Percentiles rank a stretch among this genome's conserved stretches.
Evolutionary conservation across 768 basidiomycete genomes (phyloP).

Genomic region (Kwoniella pini): DNA sequence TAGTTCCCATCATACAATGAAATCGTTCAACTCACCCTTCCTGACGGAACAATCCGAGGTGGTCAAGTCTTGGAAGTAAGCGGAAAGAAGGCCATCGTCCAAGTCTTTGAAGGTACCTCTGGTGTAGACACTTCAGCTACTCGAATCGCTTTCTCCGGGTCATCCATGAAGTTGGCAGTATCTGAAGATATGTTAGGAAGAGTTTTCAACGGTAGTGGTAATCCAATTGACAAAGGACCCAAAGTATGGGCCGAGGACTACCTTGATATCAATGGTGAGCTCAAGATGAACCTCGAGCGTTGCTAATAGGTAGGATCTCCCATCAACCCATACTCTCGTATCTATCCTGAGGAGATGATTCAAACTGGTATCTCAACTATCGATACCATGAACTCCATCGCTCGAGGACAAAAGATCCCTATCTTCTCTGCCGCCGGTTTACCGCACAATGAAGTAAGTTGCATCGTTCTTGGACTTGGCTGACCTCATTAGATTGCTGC

Average conservation of each 20-base stretch:
- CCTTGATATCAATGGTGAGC: conserved; percentile 94
- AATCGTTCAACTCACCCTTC: conserved; percentile 91
- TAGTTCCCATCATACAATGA: conserved; percentile 98
- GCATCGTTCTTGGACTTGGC: conserved; percentile 3
- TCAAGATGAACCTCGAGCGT: neutral
- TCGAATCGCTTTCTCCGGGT: conserved; percentile 96
- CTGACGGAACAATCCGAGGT: conserved; percentile 90
- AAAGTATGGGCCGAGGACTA: conserved; percentile 99
- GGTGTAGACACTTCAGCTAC: conserved; percentile 97
- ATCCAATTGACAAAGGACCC: conserved; percentile 96
- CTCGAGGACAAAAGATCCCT: conserved; percentile 99
- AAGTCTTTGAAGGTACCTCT: conserved; percentile 91
- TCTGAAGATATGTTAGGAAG: conserved; percentile 99
- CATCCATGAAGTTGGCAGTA: conserved; percentile 97
- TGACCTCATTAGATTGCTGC: conserved; percentile 76
- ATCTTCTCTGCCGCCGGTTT: conserved; percentile 98
- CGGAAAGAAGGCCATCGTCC: conserved; percentile 98
- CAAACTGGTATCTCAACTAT: conserved; percentile 98
- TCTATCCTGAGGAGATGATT: conserved; percentile 99
- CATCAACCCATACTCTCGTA: conserved; percentile 74
- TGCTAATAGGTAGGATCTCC: conserved; percentile 70
- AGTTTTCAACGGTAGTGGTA: conserved; percentile 98
- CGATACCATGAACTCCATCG: conserved; percentile 74
- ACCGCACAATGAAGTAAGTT: conserved; percentile 90
- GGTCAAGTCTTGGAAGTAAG: conserved; percentile 98